Evolutionary conservation across 225 moss, liverwort and hornwort genomes (phyloP).

Genomic region (Thuidium tamariscinum): DNA sequence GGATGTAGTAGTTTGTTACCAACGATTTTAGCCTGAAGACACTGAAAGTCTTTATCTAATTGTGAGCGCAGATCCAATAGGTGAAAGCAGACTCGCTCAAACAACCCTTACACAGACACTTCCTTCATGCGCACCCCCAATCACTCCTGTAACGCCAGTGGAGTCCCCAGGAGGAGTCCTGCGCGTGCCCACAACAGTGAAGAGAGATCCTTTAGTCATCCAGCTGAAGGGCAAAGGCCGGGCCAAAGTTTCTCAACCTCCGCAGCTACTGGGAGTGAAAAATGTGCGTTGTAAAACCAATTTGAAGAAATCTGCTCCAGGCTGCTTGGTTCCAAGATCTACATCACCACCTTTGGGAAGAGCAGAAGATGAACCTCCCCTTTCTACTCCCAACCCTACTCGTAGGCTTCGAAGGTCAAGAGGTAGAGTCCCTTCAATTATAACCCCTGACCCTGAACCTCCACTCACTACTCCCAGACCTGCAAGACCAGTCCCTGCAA

Average conservation of each 20-base stretch:
- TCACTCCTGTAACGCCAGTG: not conserved
- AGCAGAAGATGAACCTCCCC: not conserved
- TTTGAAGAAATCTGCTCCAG: not conserved
- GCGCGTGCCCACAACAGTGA: not conserved
- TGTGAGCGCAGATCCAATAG: not conserved
- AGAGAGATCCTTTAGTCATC: slow-evolving; percentile 19
- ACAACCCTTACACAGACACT: not conserved
- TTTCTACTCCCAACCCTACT: not conserved
- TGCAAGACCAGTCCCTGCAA: not conserved
- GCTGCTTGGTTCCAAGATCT: not conserved
- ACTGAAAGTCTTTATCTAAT: not conserved
- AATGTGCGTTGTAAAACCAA: not conserved
- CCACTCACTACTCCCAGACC: not conserved
- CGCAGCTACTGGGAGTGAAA: not conserved
- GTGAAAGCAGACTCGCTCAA: not conserved
- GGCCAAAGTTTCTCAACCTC: slow-evolving; percentile 2
- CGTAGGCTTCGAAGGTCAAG: not conserved
- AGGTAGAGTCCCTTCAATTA: not conserved
- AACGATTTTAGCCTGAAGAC: not conserved
- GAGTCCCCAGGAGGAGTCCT: not conserved
- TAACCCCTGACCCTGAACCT: not conserved
- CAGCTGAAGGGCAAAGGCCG: slow-evolving; percentile 16
- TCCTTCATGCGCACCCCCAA: not conserved
- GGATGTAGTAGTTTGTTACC: not conserved
- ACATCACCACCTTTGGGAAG: not conserved